These are phyloP conservation scores for Herpetomonas muscarum DNA, from an alignment of 208 protist species.

Conservation along the genomic window DNA sequence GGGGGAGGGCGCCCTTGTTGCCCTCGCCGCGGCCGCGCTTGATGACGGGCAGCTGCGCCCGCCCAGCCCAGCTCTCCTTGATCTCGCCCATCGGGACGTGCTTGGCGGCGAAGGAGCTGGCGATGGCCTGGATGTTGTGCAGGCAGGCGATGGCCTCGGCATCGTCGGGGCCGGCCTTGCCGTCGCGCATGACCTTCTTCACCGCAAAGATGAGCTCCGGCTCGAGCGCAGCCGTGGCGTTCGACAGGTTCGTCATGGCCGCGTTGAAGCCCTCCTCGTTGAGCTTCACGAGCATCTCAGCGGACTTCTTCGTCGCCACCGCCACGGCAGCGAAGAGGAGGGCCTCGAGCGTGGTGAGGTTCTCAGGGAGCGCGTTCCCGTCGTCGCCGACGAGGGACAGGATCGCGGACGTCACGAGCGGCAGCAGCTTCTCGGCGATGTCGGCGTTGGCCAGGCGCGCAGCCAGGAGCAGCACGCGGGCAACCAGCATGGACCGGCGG, in stretches of 20 bases:
- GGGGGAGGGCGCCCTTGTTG: slow-evolving; percentile 13
- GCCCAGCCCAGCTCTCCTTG: slow-evolving; percentile 61
- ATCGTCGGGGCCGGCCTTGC: slow-evolving; percentile 27
- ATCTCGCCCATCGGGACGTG: slow-evolving; percentile 63
- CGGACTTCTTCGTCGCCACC: slow-evolving; percentile 46
- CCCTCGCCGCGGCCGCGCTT: slow-evolving; percentile 40
- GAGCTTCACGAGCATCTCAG: slow-evolving; percentile 58
- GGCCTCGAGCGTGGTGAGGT: slow-evolving; percentile 67
- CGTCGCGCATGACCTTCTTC: slow-evolving; percentile 32
- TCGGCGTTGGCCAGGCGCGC: slow-evolving; percentile 52
- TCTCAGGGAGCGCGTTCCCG: slow-evolving; percentile 23
- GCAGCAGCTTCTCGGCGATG: slow-evolving; percentile 44
- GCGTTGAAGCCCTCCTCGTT: slow-evolving; percentile 57
- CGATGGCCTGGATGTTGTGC: slow-evolving; percentile 59
- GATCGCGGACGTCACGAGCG: slow-evolving; percentile 26
- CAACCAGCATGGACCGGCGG: slow-evolving; percentile 34
- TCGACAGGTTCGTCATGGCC: slow-evolving; percentile 22
- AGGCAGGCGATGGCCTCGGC: slow-evolving; percentile 50
- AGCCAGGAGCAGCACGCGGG: slow-evolving; percentile 52
- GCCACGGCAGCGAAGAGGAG: slow-evolving; percentile 59
- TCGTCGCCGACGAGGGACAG: slow-evolving; percentile 16
- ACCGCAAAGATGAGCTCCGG: slow-evolving; percentile 35
- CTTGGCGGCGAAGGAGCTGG: slow-evolving; percentile 46
- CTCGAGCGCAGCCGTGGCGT: slow-evolving; percentile 21
- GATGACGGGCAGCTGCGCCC: slow-evolving; percentile 39